Evolutionary conservation across 2,329 filamentous ascomycete genomes (phyloP), one percentile per base, ranked within the genome.

Genomic region (Fusarium pseudonygamai): DNA sequence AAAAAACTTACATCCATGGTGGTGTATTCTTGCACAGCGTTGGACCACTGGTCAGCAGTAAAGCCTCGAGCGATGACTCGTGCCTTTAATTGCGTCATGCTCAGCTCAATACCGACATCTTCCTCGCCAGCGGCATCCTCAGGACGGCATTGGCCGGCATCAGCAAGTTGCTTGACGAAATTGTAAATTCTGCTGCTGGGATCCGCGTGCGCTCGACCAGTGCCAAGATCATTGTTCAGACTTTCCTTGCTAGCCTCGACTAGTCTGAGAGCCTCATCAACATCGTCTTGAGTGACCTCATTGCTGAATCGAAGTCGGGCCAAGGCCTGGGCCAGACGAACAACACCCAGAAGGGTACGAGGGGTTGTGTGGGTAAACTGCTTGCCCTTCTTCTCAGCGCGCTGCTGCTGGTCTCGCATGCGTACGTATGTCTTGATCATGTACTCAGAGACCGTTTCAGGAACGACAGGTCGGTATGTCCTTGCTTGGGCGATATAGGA

Each of bases 401-500:
- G 91, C 82, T 96, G 95, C 82, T 98, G 95, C 79, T 95, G 91
- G 78, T 97, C 94, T 60, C 96, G 93, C 87, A 99, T 92, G 69
- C 94, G 93, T 37, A 99, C 96, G 80, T 99, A 99, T 1, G 96
- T 97, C 80, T 96, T 96, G 61, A 97, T 93, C 87, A 99, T 94
- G 85, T 99, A 99, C 81, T 99, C 96, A 1, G 94, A 95, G 7
- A 98, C 94, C 12, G 89, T 87, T 78, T 92, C 93, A 2, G 96
- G 94, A 9, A 99, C 93, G 1, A 92, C 90, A 13, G 96, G 96
- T 18, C 96, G 91, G 88, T 92, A 98, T 22, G 93, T 94, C 60
- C 96, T 92, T 4, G 96, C 96, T 79, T 96, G 93, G 16, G 96
- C 96, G 67, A 99, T 93, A 86, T 97, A 99, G 76, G 97, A 95